These are phyloP conservation scores for Penicillium decumbens DNA, from an alignment of 2,329 filamentous ascomycete genomes.

Conservation along the genomic window DNA sequence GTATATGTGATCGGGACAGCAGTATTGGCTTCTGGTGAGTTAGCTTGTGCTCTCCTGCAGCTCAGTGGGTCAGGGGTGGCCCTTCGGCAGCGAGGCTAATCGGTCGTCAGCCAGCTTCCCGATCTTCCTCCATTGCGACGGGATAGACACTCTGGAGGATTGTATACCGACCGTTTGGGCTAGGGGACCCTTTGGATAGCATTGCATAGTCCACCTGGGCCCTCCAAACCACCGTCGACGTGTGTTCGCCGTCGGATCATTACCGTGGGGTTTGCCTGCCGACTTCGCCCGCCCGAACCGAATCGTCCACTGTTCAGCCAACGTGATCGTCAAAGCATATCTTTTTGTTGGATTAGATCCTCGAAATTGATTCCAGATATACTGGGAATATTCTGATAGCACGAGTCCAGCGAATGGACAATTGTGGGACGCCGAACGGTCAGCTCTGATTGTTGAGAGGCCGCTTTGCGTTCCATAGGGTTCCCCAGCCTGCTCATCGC, in stretches of 20 bases:
- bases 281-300: conserved; percentile 1
- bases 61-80: conserved; percentile 5
- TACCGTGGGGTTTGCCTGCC: conserved; percentile 13
- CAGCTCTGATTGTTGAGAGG: conserved; percentile 46
- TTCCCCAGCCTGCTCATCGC: conserved; percentile 39
- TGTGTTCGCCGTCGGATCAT: background rate
- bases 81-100: conserved; percentile 12
- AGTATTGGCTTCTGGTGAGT: conserved; percentile 1
- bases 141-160: background rate
- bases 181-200: background rate
- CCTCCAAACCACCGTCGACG: background rate
- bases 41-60: conserved; percentile 3
- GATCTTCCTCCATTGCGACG: conserved; percentile 9
- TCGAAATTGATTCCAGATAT: background rate
- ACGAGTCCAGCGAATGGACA: conserved; percentile 36
- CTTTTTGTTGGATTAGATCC: background rate
- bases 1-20: background rate
- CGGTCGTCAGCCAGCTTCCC: conserved; percentile 7
- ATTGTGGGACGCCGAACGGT: conserved; percentile 50
- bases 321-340: background rate
- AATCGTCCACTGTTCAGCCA: background rate
- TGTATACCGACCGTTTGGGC: background rate
- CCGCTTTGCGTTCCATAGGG: conserved; percentile 51
- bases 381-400: conserved; percentile 13
- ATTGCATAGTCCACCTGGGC: background rate